Base-by-base conservation (phyloP, 495 filamentous ascomycete species). In the Penicillium parvum region DNA sequence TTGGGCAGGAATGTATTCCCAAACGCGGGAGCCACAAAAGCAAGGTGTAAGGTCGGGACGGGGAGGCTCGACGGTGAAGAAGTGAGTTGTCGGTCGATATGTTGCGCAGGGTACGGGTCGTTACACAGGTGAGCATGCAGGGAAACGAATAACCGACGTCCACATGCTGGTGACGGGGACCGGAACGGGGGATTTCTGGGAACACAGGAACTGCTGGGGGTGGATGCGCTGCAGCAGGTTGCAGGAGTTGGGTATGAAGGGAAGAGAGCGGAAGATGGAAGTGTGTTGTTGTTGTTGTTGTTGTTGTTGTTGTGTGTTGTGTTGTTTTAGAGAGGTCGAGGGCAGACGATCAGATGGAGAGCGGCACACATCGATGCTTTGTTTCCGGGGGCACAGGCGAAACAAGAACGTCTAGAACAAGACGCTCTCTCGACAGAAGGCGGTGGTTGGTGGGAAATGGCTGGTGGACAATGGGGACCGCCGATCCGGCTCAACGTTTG, bases 341-440 rank as follows among this genome's bases (percentile, higher is more conserved):
- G 43, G 43, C 32, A 29, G 51, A 49, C 52, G 47, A 57, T 37
- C 49, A 40, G 45, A 50, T 45, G 35, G 48, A 44, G 51, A 36
- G 40, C 46, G 43, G 34, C 45, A 57, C 53, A 55, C 39, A 47
- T 43, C 32, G 50, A 43, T 44, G 53, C 47, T 60, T 50, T 52
- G 47, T 58, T 52, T 44, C 34, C 35, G 37, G 50, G 39, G 33
- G 40, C 18, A 32, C 46, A 39, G 19, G 32, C 40, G 38, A 49
- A 50, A 45, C 39, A 47, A 49, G 61, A 63, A 60, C 57, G 63
- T 62, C 65, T 66, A 69, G 65, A 66, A 66, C 63, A 45, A 35
- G 30, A 47, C n/a, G n/a, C n/a, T n/a, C n/a, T n/a, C n/a, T n/a
- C 41, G 46, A 42, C 39, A 32, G 37, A 37, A 19, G 35, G 52